Conservation (phyloP, 2,329 filamentous ascomycete species). For the Diplodia seriata region DNA sequence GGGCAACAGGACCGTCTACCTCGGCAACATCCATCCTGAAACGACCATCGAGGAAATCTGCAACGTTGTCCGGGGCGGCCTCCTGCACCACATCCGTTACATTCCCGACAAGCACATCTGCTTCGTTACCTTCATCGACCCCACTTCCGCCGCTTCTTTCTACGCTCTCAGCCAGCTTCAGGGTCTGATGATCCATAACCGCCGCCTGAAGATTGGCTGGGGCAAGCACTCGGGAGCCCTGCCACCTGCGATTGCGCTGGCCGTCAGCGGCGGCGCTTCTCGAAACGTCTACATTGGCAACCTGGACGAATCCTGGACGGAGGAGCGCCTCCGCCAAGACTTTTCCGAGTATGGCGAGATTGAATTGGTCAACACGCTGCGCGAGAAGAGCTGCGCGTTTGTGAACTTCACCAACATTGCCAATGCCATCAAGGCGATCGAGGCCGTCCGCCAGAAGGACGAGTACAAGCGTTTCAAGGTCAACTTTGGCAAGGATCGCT, state of each 20-base stretch:
- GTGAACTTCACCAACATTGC: constrained; percentile 99
- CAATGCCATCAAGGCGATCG: constrained; percentile 99
- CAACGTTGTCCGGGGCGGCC: constrained; percentile 94
- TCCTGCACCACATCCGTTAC: constrained; percentile 97
- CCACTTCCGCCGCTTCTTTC: constrained; percentile 95
- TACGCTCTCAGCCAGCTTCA: constrained; percentile 97
- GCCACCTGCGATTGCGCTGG: constrained; percentile 92
- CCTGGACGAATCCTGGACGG: constrained; percentile 94
- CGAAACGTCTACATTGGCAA: constrained; percentile 98
- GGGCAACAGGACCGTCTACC: constrained; percentile 95
- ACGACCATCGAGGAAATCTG: constrained; percentile 99
- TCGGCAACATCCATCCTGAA: constrained; percentile 98
- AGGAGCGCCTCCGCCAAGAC: constrained; percentile 93
- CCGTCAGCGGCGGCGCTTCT: constrained; percentile 96
- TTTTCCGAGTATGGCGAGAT: constrained; percentile 98
- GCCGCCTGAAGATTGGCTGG: constrained; percentile 97
- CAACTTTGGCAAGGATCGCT: constrained; percentile 98
- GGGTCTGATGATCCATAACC: constrained; percentile 98
- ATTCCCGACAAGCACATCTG: constrained; percentile 99
- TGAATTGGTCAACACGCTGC: constrained; percentile 92
- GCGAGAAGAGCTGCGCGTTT: constrained; percentile 99
- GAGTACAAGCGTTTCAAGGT: constrained; percentile 99
- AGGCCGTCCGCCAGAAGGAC: constrained; percentile 90
- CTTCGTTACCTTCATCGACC: constrained; percentile 99
- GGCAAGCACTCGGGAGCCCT: constrained; percentile 98